phyloP scores from a whole-genome alignment of 2,329 filamentous ascomycete genomes.

The Pyrenochaeta sp. region DNA sequence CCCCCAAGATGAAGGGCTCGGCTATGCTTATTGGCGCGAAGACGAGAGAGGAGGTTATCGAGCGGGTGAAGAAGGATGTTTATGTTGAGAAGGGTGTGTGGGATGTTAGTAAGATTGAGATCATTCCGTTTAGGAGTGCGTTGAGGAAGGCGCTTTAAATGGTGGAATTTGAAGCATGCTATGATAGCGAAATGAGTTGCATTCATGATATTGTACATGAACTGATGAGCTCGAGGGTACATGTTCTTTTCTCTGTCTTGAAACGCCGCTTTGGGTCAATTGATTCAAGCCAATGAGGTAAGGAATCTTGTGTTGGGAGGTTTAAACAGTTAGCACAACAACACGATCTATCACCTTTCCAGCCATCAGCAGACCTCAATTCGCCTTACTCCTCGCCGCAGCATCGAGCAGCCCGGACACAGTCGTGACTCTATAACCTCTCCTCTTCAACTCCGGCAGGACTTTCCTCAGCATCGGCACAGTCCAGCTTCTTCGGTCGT shows the following conservation, averaged over 20 bases:
- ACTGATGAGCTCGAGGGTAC: not conserved
- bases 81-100: slow-evolving; percentile 78
- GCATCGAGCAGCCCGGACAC: slow-evolving; percentile 52
- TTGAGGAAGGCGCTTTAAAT: slow-evolving; percentile 53
- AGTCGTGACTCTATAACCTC: slow-evolving; percentile 76
- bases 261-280: not conserved
- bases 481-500: slow-evolving; percentile 86
- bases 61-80: slow-evolving; percentile 73
- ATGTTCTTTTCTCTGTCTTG: not conserved
- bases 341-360: no score
- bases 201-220: not conserved
- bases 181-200: not conserved
- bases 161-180: not conserved
- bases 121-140: slow-evolving; percentile 59
- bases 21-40: slow-evolving; percentile 73
- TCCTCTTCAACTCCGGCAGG: slow-evolving; percentile 72
- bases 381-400: not conserved
- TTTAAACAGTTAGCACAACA: not conserved
- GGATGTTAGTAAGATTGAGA: slow-evolving; percentile 67
- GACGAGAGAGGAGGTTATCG: slow-evolving; percentile 73
- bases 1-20: slow-evolving; percentile 77
- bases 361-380: not conserved
- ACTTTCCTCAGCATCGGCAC: slow-evolving; percentile 78
- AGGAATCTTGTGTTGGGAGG: not conserved
- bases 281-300: not conserved